Conservation (phyloP, 345 rosid species). For the Chamaenerion angustifolium region DNA sequence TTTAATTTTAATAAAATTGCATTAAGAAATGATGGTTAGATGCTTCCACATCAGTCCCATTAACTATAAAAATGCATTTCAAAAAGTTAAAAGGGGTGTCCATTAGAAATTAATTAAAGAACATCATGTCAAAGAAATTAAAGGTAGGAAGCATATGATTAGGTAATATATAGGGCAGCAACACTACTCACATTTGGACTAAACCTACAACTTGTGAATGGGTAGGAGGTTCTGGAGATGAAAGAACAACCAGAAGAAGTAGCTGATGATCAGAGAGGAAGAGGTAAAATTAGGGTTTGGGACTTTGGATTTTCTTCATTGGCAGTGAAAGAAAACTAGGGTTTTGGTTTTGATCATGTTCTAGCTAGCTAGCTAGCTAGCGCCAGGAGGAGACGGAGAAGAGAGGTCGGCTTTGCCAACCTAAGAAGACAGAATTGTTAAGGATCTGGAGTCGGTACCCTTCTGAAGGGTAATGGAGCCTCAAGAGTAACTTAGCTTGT, state of each 20-base stretch:
- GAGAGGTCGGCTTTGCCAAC: slow-evolving; percentile 82
- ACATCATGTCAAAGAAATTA: neutral
- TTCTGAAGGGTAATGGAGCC: slow-evolving; percentile 93
- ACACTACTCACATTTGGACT: no score
- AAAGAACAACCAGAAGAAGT: no score
- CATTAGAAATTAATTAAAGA: slow-evolving; percentile 3
- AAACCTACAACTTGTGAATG: no score
- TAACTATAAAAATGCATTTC: neutral
- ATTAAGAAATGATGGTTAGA: slow-evolving; percentile 4
- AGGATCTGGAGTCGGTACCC: slow-evolving; percentile 72
- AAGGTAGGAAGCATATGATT: neutral
- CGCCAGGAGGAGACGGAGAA: slow-evolving; percentile 93
- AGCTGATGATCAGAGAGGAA: no score
- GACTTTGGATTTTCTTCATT: neutral
- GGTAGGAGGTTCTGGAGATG: no score
- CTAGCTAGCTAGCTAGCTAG: slow-evolving; percentile 3
- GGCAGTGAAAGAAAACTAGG: neutral
- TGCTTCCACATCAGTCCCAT: slow-evolving; percentile 8
- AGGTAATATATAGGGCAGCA: no score
- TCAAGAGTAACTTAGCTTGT: slow-evolving; percentile 81
- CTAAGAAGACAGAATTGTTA: slow-evolving; percentile 50
- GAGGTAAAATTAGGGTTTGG: no score
- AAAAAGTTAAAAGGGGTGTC: slow-evolving; percentile 5
- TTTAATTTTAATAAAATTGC: neutral
- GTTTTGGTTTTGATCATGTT: neutral